A percentile compares a stretch with the other conserved stretches of the same genome.
phyloP scores from a whole-genome alignment of 441 rosid species.

The Isatis lusitanica region DNA sequence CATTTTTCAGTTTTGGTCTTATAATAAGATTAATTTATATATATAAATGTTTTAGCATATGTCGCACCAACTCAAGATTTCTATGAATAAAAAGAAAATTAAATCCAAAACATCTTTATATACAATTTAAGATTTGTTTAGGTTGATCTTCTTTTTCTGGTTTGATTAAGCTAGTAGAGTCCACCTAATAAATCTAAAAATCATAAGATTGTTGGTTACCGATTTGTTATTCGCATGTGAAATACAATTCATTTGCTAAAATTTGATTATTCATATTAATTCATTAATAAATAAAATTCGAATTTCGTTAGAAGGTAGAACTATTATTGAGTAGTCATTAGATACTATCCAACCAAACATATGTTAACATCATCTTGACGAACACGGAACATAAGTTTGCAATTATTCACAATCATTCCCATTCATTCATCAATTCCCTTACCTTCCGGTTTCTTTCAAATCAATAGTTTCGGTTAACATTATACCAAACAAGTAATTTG shows the following conservation, averaged over 20 bases:
- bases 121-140: neutral
- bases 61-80: neutral
- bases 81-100: neutral
- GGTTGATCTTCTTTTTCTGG: neutral
- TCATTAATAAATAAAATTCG: neutral
- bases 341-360: constrained; percentile 30
- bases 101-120: neutral
- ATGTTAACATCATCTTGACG: constrained; percentile 35
- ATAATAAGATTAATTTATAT: neutral
- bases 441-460: constrained; percentile 24
- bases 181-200: constrained; percentile 3
- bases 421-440: constrained; percentile 18
- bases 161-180: constrained; percentile 18
- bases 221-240: constrained; percentile 9
- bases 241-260: neutral
- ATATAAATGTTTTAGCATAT: neutral
- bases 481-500: neutral
- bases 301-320: constrained; percentile 30
- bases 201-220: neutral
- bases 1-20: neutral
- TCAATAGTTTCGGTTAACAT: neutral
- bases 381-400: constrained; percentile 33
- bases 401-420: constrained; percentile 29
- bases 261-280: neutral
- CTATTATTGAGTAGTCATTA: constrained; percentile 19